phyloP scores from a whole-genome alignment of 768 basidiomycete species.

The Mycena indigotica region DNA sequence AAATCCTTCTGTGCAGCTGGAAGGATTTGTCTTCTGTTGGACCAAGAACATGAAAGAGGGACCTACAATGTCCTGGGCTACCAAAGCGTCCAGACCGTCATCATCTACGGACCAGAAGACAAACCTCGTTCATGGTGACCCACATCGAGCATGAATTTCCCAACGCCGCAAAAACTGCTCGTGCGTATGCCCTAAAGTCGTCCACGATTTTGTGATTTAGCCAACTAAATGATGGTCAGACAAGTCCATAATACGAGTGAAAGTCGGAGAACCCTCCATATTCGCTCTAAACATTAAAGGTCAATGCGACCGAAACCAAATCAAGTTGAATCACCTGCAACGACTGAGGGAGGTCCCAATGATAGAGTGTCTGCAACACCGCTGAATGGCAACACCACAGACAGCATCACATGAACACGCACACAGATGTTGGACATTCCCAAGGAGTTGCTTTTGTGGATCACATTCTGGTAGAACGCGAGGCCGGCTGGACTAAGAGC shows the following conservation, averaged over 20 bases:
- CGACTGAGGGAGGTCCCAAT: conserved; percentile 57
- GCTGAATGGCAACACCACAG: too few species aligned
- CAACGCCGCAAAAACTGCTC: conserved; percentile 17
- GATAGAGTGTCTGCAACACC: conserved; percentile 49
- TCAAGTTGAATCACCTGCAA: conserved; percentile 44
- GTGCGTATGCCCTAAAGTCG: conserved; percentile 50
- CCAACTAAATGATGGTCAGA: conserved; percentile 41
- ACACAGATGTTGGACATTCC: conserved; percentile 49
- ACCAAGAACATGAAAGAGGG: not conserved
- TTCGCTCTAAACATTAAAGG: conserved; percentile 3
- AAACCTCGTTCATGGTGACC: conserved; percentile 25
- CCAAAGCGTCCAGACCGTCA: not conserved
- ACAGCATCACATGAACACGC: too few species aligned
- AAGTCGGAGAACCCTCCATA: conserved; percentile 18
- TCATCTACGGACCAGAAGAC: not conserved
- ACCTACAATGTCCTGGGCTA: conserved; percentile 23
- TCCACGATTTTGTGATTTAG: conserved; percentile 46
- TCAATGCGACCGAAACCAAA: not conserved
- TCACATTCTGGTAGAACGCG: conserved; percentile 46
- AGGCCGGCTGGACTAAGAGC: conserved; percentile 50
- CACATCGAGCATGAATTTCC: conserved; percentile 16
- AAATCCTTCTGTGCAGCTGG: conserved; percentile 22
- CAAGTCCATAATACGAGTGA: not conserved
- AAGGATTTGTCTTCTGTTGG: not conserved
- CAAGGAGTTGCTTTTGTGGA: conserved; percentile 45